phyloP scores from a whole-genome alignment of 352 stramenopile genomes.

The Globisporangium viniferum region DNA sequence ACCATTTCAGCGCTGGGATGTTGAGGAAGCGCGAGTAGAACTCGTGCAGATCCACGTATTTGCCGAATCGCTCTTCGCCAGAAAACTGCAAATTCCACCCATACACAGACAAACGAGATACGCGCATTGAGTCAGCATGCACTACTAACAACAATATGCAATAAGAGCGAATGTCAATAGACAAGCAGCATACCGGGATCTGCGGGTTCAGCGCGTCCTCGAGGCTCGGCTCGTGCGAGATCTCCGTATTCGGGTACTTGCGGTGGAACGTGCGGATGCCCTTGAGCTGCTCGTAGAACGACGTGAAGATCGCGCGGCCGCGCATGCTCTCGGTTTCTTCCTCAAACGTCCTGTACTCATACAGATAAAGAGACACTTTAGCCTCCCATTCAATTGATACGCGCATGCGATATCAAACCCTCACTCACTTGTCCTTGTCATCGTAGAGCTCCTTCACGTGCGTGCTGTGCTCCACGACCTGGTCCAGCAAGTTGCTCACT shows the following conservation, averaged over 20 bases:
- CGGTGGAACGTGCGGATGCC: constrained; percentile 78
- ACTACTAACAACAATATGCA: constrained; percentile 5
- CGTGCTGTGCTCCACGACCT: constrained; percentile 61
- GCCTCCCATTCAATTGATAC: not conserved
- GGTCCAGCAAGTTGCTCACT: constrained; percentile 75
- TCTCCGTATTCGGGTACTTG: constrained; percentile 74
- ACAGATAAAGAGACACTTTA: not conserved
- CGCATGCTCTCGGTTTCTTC: constrained; percentile 81
- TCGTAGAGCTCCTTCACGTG: constrained; percentile 81
- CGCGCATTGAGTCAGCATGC: not conserved
- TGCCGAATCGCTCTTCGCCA: constrained; percentile 86
- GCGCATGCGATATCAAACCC: not conserved
- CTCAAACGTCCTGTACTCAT: constrained; percentile 51
- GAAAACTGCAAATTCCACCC: constrained; percentile 50
- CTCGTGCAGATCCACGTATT: constrained; percentile 88
- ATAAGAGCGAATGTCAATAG: not conserved
- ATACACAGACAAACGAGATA: constrained; percentile 2
- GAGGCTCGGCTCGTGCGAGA: constrained; percentile 65
- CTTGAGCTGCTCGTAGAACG: constrained; percentile 89
- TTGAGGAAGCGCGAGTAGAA: constrained; percentile 83
- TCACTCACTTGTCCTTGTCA: constrained; percentile 72
- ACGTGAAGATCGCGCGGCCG: constrained; percentile 75
- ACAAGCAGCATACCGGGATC: constrained; percentile 27
- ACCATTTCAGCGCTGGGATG: constrained; percentile 56
- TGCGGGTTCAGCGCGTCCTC: constrained; percentile 61